These are phyloP conservation scores for Nakazawaea ambrosiae DNA, from an alignment of 805 yeast genomes.

Conservation along the genomic window DNA sequence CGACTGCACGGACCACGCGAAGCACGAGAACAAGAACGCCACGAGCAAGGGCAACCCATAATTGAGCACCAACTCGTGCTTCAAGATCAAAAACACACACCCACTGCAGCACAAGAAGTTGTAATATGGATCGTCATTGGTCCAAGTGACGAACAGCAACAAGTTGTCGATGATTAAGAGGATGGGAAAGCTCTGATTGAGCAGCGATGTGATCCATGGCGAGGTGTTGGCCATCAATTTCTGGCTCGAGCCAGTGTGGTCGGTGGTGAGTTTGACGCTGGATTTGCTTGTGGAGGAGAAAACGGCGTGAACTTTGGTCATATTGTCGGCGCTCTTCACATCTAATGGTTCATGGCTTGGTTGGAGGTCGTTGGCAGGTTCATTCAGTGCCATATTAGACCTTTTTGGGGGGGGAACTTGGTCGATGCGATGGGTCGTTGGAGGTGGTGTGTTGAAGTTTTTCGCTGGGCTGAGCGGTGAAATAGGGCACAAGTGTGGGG, in stretches of 20 bases:
- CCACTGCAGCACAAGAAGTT: constrained; percentile 33
- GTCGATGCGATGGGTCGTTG: too few species aligned
- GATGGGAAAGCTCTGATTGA: constrained; percentile 41
- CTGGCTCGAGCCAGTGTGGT: constrained; percentile 1
- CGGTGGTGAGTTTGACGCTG: too few species aligned
- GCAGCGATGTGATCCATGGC: constrained; percentile 40
- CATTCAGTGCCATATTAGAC: too few species aligned
- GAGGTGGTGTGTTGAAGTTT: too few species aligned
- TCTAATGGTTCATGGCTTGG: too few species aligned
- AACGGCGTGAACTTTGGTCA: too few species aligned
- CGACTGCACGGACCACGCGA: constrained; percentile 39
- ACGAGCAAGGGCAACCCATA: constrained; percentile 32
- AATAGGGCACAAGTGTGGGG: too few species aligned
- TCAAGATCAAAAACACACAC: constrained; percentile 31
- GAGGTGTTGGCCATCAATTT: constrained; percentile 15
- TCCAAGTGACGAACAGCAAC: constrained; percentile 46
- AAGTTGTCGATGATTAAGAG: constrained; percentile 35
- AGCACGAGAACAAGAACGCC: constrained; percentile 29
- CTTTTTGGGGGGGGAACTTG: too few species aligned
- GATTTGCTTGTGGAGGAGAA: too few species aligned
- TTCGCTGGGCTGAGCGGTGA: too few species aligned
- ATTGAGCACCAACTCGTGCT: constrained; percentile 33
- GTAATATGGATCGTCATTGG: constrained; percentile 38
- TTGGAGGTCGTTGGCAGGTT: too few species aligned
- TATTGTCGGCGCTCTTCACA: too few species aligned